Conservation (phyloP, 306 rosid genomes). For the Sophora flavescens region DNA sequence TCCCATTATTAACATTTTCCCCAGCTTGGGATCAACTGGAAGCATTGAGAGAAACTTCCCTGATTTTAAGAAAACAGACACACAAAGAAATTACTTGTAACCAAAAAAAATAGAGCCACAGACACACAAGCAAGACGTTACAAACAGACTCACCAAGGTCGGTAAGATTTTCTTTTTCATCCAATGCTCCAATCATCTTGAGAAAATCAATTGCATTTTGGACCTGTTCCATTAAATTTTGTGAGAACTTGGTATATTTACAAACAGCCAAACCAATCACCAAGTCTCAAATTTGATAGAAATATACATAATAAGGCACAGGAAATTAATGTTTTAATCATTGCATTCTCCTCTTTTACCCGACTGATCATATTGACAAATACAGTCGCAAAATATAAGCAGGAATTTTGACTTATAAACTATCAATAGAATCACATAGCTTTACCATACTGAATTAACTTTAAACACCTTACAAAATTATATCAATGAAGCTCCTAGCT, state of each 20-base stretch:
- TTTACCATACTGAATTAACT: neutral
- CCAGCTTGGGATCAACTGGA: conserved; percentile 97
- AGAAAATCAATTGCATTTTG: conserved; percentile 95
- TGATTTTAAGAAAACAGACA: conserved; percentile 48
- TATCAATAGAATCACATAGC: neutral
- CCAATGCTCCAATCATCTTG: conserved; percentile 91
- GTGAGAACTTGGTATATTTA: conserved; percentile 34
- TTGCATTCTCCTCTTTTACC: neutral
- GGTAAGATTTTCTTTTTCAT: conserved; percentile 86
- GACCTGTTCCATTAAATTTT: conserved; percentile 63
- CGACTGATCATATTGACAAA: neutral
- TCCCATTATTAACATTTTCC: conserved; percentile 97
- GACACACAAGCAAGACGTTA: neutral
- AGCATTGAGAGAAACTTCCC: conserved; percentile 91
- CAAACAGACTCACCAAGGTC: conserved; percentile 74
- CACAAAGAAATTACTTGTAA: conserved; percentile 33
- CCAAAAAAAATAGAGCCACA: conserved; percentile 5
- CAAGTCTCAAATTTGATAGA: conserved; percentile 3
- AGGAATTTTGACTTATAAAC: neutral
- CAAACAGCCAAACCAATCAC: conserved; percentile 19
- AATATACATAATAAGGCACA: neutral
- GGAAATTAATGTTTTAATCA: neutral
- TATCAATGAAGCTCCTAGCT: conserved; percentile 20
- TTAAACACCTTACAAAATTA: conserved; percentile 18
- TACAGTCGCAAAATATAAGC: conserved; percentile 3